Base-by-base conservation (phyloP, 257 asterid species). In the Lantana camara region DNA sequence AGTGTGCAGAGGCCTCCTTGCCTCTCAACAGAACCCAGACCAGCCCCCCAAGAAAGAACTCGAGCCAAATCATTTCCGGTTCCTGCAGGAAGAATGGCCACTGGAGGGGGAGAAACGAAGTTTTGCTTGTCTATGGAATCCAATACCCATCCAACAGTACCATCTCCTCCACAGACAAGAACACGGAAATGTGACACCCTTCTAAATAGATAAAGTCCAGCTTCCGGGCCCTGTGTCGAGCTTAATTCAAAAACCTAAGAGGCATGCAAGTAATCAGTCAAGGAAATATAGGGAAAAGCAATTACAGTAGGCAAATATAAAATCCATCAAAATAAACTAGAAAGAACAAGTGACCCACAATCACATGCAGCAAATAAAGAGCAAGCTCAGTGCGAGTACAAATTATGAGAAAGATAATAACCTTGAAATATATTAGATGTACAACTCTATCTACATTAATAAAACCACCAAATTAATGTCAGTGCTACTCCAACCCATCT, bases 11-110 rank as follows among this genome's bases (percentile, higher is more conserved):
- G 86, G 64, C 99, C 99, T 41, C 99, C 99, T 77, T 88, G 97
- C 82, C 99, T 94, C 82, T 94, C 93, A 68, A 94, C 96, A 9
- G 96, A 89, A 17, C 99, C 97, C 66, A 94, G 81, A 70, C 99
- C 99, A 66, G 78, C 95, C 17, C 99, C 99, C 99, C 98, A 94
- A 37, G 89, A 85, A 62, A 94, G 92, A 77, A 90, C 99, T 59
- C 99, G 85, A 67, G 99, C 95, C 84, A 94, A 79, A 79, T 94
- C 99, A 82, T 94, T 94, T 61, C 99, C 99, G 1, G 97, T 94
- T 75, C 99, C 99, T 1, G 99, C 96, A 34, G 99, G 99, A 72
- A 94, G 96, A 75, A 94, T 90, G 70, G 96, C 98, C 73, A 94
- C 89, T 9, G 99, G 97, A n/a, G 99, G 99, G 70, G 99, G 98